Conservation (phyloP, 441 rosid genomes). For the Pelargonium cotyledonis region DNA sequence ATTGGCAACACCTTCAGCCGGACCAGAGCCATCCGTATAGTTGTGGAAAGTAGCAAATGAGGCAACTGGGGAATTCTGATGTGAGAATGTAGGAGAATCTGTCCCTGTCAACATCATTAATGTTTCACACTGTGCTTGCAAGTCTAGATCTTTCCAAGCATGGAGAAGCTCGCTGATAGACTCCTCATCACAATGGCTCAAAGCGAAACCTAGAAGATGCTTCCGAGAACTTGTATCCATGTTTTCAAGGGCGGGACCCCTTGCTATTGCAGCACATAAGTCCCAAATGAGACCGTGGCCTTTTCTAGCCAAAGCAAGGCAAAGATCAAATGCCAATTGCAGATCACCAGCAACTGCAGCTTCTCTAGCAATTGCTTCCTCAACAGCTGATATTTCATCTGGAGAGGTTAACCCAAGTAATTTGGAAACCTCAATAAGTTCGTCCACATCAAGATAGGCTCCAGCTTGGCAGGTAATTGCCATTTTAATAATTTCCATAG, state of each 20-base stretch:
- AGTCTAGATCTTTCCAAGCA: constrained; percentile 97
- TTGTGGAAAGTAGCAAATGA: constrained; percentile 29
- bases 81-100: constrained; percentile 38
- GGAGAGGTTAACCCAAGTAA: constrained; percentile 81
- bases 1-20: constrained; percentile 35
- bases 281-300: constrained; percentile 98
- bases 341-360: constrained; percentile 97
- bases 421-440: constrained; percentile 86
- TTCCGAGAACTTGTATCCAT: constrained; percentile 83
- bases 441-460: constrained; percentile 86
- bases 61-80: constrained; percentile 28
- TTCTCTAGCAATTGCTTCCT: constrained; percentile 99
- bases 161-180: constrained; percentile 88
- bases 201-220: constrained; percentile 78
- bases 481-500: constrained; percentile 96
- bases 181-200: constrained; percentile 92
- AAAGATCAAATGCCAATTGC: constrained; percentile 93
- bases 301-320: constrained; percentile 74
- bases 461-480: constrained; percentile 86
- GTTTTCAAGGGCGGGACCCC: constrained; percentile 90
- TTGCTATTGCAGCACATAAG: constrained; percentile 96
- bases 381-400: constrained; percentile 71
- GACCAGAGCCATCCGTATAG: constrained; percentile 42
- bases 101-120: constrained; percentile 53
- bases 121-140: constrained; percentile 76